A percentile compares a stretch with the other conserved stretches of the same genome.
These are phyloP conservation scores for Tricholoma sp. DNA, from an alignment of 768 basidiomycete species.

Conservation along the genomic window DNA sequence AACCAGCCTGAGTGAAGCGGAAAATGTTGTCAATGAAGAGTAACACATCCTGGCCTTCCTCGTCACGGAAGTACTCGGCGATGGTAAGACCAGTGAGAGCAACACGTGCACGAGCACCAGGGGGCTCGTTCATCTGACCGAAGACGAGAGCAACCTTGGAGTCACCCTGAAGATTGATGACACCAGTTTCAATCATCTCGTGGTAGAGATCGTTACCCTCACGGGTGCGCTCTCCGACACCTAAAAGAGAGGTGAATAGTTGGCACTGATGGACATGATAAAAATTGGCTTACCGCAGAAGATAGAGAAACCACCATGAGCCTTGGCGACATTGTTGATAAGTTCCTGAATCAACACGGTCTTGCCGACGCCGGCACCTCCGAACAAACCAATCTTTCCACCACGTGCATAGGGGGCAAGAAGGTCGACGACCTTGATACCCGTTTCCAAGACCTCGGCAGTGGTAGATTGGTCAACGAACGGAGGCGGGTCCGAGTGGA, in stretches of 20 bases:
- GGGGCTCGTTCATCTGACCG: constrained; percentile 99
- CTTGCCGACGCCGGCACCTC: constrained; percentile 99
- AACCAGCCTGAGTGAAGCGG: constrained; percentile 99
- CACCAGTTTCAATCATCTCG: constrained; percentile 99
- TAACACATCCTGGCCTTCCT: constrained; percentile 99
- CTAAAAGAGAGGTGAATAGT: constrained; percentile 30
- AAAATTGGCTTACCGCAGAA: constrained; percentile 71
- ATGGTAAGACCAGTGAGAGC: constrained; percentile 99
- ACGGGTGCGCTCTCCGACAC: constrained; percentile 99
- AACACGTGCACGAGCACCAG: constrained; percentile 99
- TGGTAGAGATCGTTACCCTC: constrained; percentile 99
- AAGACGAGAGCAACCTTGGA: constrained; percentile 99
- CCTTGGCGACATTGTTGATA: constrained; percentile 99
- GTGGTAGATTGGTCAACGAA: constrained; percentile 99
- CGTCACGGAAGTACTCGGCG: constrained; percentile 99
- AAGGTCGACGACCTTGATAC: constrained; percentile 99
- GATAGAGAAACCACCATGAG: constrained; percentile 99
- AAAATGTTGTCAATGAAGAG: constrained; percentile 99
- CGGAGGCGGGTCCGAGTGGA: constrained; percentile 94
- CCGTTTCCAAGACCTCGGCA: constrained; percentile 98
- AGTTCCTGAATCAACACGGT: constrained; percentile 99
- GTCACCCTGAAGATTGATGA: constrained; percentile 99
- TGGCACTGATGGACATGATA: background rate
- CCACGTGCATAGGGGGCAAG: constrained; percentile 99
- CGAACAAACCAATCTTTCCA: constrained; percentile 99